phyloP scores from a whole-genome alignment of 2,329 filamentous ascomycete species.

The Diplocarpon mali region DNA sequence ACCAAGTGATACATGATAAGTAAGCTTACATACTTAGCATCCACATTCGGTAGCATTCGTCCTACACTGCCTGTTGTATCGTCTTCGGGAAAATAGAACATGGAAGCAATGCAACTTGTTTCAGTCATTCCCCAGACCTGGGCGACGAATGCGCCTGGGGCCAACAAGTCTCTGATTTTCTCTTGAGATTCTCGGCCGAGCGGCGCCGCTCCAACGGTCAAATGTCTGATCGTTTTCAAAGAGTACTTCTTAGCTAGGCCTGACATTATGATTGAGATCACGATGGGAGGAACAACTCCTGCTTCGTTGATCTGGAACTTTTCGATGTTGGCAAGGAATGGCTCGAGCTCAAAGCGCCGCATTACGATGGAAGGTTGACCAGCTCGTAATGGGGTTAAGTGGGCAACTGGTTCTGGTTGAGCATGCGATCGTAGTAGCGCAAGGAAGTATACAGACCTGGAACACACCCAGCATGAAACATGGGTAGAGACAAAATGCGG shows the following conservation, averaged over 20 bases:
- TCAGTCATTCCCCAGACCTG: constrained; percentile 45
- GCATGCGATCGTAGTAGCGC: neutral
- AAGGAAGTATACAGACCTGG: constrained; percentile 34
- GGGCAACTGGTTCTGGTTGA: constrained; percentile 41
- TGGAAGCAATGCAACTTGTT: constrained; percentile 16
- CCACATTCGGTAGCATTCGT: constrained; percentile 30
- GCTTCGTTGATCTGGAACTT: constrained; percentile 57
- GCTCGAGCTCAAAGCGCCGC: constrained; percentile 63
- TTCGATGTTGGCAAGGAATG: constrained; percentile 57
- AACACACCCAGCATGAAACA: constrained; percentile 57
- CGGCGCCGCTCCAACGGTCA: constrained; percentile 38
- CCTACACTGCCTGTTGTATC: constrained; percentile 38
- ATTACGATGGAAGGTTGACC: constrained; percentile 40
- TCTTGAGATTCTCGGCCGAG: constrained; percentile 32
- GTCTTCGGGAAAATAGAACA: constrained; percentile 36
- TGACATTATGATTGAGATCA: constrained; percentile 45
- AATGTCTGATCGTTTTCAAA: constrained; percentile 44
- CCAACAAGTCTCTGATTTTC: constrained; percentile 32
- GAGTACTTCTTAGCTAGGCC: constrained; percentile 16
- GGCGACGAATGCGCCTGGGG: constrained; percentile 31
- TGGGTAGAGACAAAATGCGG: constrained; percentile 41
- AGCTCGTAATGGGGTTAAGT: constrained; percentile 39
- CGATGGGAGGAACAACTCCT: constrained; percentile 62
- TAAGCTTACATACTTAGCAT: constrained; percentile 21
- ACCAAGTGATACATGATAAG: neutral